Percentiles rank a stretch among this genome's conserved stretches.
Conservation (phyloP, 2,329 filamentous ascomycete species). For the Ascocoryne sarcoides region DNA sequence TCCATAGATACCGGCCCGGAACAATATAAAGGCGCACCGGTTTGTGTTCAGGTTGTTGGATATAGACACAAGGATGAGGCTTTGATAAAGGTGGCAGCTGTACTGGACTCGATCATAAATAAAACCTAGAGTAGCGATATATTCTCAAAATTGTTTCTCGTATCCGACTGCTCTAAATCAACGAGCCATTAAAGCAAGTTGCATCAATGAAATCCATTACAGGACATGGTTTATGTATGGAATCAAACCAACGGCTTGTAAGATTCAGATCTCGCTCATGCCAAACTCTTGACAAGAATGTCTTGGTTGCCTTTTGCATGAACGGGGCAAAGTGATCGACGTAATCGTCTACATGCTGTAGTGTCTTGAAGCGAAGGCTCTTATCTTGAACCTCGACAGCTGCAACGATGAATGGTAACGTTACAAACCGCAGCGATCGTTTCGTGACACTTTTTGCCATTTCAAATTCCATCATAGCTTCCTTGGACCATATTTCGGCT, state of each 20-base stretch:
- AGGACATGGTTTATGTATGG: constrained; percentile 20
- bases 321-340: constrained; percentile 21
- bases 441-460: constrained; percentile 17
- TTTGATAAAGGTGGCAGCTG: too few relatives aligned
- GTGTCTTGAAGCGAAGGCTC: constrained; percentile 11
- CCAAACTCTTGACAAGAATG: constrained; percentile 23
- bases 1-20: not conserved
- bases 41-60: not conserved
- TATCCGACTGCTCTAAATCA: too few relatives aligned
- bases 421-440: constrained; percentile 19
- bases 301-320: constrained; percentile 20
- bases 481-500: constrained; percentile 24
- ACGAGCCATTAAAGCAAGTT: too few relatives aligned
- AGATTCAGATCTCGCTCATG: constrained; percentile 20
- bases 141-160: too few relatives aligned
- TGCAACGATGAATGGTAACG: constrained; percentile 24
- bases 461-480: constrained; percentile 24
- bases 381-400: constrained; percentile 19
- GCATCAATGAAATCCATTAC: constrained; percentile 16
- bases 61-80: not conserved
- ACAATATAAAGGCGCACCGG: not conserved
- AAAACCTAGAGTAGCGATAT: too few relatives aligned
- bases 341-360: constrained; percentile 38
- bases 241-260: constrained; percentile 21
- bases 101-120: too few relatives aligned